Evolutionary conservation across 169 alveolate species (phyloP).

Genomic region (Plasmodium berghei): DNA sequence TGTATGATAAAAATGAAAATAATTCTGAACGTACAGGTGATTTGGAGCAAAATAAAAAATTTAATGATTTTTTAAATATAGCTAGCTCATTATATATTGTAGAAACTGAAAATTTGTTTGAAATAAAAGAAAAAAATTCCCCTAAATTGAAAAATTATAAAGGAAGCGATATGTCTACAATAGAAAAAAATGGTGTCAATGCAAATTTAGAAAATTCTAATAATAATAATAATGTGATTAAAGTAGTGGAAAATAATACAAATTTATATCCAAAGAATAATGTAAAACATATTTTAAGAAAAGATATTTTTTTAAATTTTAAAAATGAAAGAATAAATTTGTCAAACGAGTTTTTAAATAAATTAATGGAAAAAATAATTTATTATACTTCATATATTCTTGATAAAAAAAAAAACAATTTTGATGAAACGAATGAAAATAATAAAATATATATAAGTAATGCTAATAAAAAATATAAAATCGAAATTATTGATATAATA

Average conservation of each 20-base stretch:
- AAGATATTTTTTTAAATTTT: conserved; percentile 23
- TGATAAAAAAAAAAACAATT: conserved; percentile 5
- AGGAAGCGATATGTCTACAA: background rate
- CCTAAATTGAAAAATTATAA: background rate
- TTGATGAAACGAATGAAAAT: conserved; percentile 2
- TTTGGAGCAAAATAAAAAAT: background rate
- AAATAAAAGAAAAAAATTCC: background rate
- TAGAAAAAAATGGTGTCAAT: background rate
- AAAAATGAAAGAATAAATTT: conserved; percentile 40
- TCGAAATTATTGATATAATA: conserved; percentile 53
- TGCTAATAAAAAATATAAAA: conserved; percentile 25
- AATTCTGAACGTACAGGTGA: background rate
- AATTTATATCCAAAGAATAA: too few relatives aligned
- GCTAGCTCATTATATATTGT: background rate
- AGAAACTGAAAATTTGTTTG: background rate
- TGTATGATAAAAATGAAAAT: background rate
- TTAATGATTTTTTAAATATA: background rate
- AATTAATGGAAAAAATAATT: conserved; percentile 21
- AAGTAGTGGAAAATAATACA: background rate
- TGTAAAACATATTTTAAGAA: background rate
- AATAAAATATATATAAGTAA: conserved; percentile 13
- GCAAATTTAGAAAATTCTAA: background rate
- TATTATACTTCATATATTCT: conserved; percentile 25
- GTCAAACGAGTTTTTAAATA: conserved; percentile 50
- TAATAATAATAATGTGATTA: background rate